These are phyloP conservation scores for Malus hybrid DNA, from an alignment of 331 rosid genomes.

Conservation along the genomic window DNA sequence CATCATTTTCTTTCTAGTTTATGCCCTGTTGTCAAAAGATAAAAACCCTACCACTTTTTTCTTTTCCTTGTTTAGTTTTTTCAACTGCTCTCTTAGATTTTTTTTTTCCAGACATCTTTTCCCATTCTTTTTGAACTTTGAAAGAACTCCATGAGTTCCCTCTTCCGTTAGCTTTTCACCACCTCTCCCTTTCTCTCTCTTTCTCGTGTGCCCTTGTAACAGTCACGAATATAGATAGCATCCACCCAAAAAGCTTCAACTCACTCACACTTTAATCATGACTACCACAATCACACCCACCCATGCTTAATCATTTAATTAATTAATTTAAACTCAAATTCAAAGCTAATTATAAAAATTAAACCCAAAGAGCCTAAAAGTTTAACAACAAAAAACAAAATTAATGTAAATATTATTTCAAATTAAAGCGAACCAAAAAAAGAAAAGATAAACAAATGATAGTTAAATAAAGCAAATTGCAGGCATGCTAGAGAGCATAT, in stretches of 20 bases:
- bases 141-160: not conserved
- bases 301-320: conserved; percentile 21
- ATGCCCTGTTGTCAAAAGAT: too few relatives aligned
- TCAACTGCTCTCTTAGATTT: not conserved
- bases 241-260: conserved; percentile 38
- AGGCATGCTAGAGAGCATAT: conserved; percentile 26
- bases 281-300: conserved; percentile 42
- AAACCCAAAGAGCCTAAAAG: not conserved
- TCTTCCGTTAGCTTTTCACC: not conserved
- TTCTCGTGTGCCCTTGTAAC: not conserved
- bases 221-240: not conserved
- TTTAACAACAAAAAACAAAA: conserved; percentile 2
- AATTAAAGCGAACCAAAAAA: conserved; percentile 35
- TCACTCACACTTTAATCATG: conserved; percentile 64
- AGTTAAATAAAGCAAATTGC: conserved; percentile 4
- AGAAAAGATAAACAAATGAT: conserved; percentile 4
- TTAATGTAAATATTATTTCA: conserved; percentile 28
- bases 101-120: not conserved
- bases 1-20: too few relatives aligned
- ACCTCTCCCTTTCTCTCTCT: not conserved
- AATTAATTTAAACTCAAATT: not conserved
- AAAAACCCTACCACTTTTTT: not conserved
- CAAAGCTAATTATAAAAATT: not conserved
- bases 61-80: not conserved
- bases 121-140: not conserved